Base-by-base conservation (phyloP, 1,284 basidiomycete genomes). In the Cutaneotrichosporon cutaneum region DNA sequence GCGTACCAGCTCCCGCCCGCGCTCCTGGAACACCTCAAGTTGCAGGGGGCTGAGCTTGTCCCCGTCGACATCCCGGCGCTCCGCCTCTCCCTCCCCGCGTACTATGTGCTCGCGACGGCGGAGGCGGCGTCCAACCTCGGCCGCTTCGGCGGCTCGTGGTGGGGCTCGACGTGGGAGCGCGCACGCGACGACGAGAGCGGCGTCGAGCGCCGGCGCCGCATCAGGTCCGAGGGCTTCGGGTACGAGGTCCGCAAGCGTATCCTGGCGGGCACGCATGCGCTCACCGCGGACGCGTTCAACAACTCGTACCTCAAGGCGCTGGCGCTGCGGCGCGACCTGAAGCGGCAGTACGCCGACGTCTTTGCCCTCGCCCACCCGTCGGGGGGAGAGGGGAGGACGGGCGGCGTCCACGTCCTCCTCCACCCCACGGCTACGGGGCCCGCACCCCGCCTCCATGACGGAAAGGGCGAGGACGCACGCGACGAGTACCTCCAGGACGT, bases 271-370 rank as follows among this genome's bases (percentile, higher is more conserved):
- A 93, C 93, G 0, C 93, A 95, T 74, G 91, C 94, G 1, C 81
- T 99, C 21, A 90, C 90, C 0, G 92, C 94, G 18, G 92, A 92
- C 66, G 93, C 92, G 16, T 96, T 94, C 75, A 90, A 98, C 80
- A 97, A 96, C 74, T 97, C 95, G 77, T 98, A 94, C 75, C 83
- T 98, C 4, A 90, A 95, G 80, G 94, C 96, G 0, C 89, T 94
- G 64, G 83, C 87, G 21, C 84, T 97, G 22, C 86, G 95, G 1
- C 83, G 84, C 47, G 78, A 84, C 8, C 81, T 99, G 56, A 84
- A 86, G 65, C 70, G 83, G 4, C 94, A 97, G 70, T 95, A 94
- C 69, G 82, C 89, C 67, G 69, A 74, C 0, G 84, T 88, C 24
- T 92, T 97, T 76, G 80, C 83, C 1, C 75, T 83, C 1, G 81